phyloP scores from a whole-genome alignment of 2,329 filamentous ascomycete species.

The Cladobotryum protrusum region DNA sequence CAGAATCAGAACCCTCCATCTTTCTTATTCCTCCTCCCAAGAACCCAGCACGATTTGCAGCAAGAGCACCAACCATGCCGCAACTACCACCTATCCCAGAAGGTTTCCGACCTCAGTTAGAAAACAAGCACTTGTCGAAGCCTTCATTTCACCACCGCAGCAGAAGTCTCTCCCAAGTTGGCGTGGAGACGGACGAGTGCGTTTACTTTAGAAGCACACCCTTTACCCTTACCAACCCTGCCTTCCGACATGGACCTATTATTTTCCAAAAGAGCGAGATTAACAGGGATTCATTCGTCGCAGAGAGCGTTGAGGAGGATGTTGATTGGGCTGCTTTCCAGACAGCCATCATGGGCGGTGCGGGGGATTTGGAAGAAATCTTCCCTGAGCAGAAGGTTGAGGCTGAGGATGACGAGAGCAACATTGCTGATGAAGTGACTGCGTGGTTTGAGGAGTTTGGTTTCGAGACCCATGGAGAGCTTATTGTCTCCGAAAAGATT shows the following conservation, averaged over 20 bases:
- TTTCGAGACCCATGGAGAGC: slow-evolving; percentile 37
- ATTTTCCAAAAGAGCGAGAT: slow-evolving; percentile 42
- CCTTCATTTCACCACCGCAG: slow-evolving; percentile 5
- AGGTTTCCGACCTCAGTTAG: slow-evolving; percentile 11
- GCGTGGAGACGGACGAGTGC: slow-evolving; percentile 34
- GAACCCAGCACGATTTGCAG: slow-evolving; percentile 16
- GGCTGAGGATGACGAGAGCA: slow-evolving; percentile 40
- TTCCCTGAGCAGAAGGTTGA: slow-evolving; percentile 3
- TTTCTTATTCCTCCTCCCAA: slow-evolving; percentile 15
- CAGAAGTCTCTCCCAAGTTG: slow-evolving; percentile 20
- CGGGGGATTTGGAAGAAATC: slow-evolving; percentile 33
- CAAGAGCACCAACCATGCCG: slow-evolving; percentile 5
- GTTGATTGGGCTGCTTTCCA: slow-evolving; percentile 61
- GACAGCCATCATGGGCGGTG: slow-evolving; percentile 55
- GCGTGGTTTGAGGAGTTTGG: slow-evolving; percentile 48
- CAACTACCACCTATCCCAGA: slow-evolving; percentile 22
- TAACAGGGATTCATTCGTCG: slow-evolving; percentile 18
- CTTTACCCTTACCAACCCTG: slow-evolving; percentile 43
- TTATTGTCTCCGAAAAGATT: slow-evolving; percentile 24
- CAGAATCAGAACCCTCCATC: not conserved
- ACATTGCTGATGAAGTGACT: slow-evolving; percentile 35
- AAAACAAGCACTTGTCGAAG: slow-evolving; percentile 8
- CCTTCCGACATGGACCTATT: slow-evolving; percentile 51
- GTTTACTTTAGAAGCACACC: slow-evolving; percentile 44
- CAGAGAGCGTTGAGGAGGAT: slow-evolving; percentile 38